phyloP scores from a whole-genome alignment of 257 asterid genomes.

The Oldenlandia corymbosa region DNA sequence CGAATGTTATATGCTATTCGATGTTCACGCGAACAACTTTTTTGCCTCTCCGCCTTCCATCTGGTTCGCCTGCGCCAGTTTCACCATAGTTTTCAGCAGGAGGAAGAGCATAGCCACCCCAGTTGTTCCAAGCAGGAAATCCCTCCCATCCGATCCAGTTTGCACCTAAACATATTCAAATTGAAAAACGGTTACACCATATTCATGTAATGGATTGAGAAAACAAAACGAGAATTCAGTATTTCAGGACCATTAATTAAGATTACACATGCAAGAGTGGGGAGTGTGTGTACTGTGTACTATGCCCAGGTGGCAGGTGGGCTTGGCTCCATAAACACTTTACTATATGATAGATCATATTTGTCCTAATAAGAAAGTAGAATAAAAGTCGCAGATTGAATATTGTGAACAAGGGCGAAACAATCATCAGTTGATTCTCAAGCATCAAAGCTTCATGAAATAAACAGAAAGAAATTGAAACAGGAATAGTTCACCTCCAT shows the following conservation, averaged over 20 bases:
- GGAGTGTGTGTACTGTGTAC: not conserved
- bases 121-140: slow-evolving; percentile 38
- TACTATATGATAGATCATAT: no score
- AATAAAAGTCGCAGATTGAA: not conserved
- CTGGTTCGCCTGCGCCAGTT: slow-evolving; percentile 21
- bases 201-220: not conserved
- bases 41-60: slow-evolving; percentile 27
- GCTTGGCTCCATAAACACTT: not conserved
- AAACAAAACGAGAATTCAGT: no score
- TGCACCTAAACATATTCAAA: slow-evolving; percentile 30
- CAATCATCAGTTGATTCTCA: not conserved
- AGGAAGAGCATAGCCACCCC: slow-evolving; percentile 51
- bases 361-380: no score
- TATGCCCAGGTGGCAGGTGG: not conserved
- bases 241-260: not conserved
- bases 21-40: slow-evolving; percentile 38
- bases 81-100: slow-evolving; percentile 35
- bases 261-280: no score
- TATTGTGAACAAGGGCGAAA: not conserved
- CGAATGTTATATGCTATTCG: slow-evolving; percentile 27
- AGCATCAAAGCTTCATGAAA: not conserved
- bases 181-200: not conserved
- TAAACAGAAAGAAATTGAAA: not conserved
- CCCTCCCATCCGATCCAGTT: slow-evolving; percentile 43
- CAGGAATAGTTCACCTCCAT: slow-evolving; percentile 34